A percentile compares a stretch with the other conserved stretches of the same genome.
Conservation (phyloP, 139 green algal genomes). For the Ettlia oleoabundans region DNA sequence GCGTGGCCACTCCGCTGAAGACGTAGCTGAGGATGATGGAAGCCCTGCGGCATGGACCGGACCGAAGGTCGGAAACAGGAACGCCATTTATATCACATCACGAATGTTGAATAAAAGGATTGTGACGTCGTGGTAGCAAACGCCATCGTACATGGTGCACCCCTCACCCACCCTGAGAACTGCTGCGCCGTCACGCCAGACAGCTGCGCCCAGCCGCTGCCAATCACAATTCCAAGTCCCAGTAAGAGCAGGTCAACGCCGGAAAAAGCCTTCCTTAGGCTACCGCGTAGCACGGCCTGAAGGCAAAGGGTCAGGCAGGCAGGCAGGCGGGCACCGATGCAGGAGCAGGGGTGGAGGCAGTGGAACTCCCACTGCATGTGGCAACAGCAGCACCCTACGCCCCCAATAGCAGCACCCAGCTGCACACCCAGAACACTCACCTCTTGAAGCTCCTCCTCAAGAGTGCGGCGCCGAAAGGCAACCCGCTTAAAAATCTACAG, state of each 20-base stretch:
- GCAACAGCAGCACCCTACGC: no score
- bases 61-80: no score
- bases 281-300: constrained; percentile 46
- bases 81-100: no score
- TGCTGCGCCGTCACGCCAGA: constrained; percentile 14
- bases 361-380: no score
- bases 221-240: constrained; percentile 42
- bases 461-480: constrained; percentile 38
- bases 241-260: constrained; percentile 42
- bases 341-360: no score
- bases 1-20: constrained; percentile 9
- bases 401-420: background rate
- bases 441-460: constrained; percentile 45
- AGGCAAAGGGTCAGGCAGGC: no score
- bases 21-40: constrained; percentile 34
- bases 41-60: constrained; percentile 16
- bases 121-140: no score
- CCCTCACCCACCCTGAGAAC: constrained; percentile 31
- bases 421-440: background rate
- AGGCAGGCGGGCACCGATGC: no score
- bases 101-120: no score
- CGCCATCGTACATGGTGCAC: no score
- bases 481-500: constrained; percentile 13
- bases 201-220: constrained; percentile 16
- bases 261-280: constrained; percentile 30